These are phyloP conservation scores for Zoysia japonica DNA, from an alignment of 176 grass and related monocot species.

Conservation along the genomic window DNA sequence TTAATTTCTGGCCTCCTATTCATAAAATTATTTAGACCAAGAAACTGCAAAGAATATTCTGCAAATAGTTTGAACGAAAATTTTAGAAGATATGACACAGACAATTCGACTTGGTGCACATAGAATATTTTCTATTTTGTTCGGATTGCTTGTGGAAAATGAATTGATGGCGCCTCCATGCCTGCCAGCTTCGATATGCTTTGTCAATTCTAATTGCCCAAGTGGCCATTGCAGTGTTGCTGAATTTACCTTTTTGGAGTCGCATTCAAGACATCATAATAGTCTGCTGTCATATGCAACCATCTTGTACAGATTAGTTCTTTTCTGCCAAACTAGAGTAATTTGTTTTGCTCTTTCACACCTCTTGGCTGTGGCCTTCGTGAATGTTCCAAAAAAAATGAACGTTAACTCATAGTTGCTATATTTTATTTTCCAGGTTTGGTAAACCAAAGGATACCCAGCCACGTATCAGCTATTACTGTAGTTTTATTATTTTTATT, in stretches of 20 bases:
- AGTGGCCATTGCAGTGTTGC: conserved; percentile 12
- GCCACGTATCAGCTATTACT: neutral
- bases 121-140: conserved; percentile 38
- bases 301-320: neutral
- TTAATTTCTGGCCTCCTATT: conserved; percentile 57
- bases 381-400: neutral
- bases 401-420: neutral
- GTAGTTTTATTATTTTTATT: neutral
- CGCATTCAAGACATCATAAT: conserved; percentile 2
- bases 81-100: conserved; percentile 28
- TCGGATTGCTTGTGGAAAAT: conserved; percentile 31
- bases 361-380: conserved; percentile 2
- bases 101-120: neutral
- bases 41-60: conserved; percentile 29
- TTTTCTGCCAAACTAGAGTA: conserved; percentile 14
- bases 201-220: neutral
- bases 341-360: neutral
- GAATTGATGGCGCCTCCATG: neutral
- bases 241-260: neutral
- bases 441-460: conserved; percentile 17
- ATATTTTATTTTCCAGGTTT: conserved; percentile 35
- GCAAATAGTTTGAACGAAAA: conserved; percentile 24
- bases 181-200: neutral
- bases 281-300: neutral
- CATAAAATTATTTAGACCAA: conserved; percentile 49